phyloP scores from a whole-genome alignment of 2,329 filamentous ascomycete species.

The Nothomitra cinnamomea region DNA sequence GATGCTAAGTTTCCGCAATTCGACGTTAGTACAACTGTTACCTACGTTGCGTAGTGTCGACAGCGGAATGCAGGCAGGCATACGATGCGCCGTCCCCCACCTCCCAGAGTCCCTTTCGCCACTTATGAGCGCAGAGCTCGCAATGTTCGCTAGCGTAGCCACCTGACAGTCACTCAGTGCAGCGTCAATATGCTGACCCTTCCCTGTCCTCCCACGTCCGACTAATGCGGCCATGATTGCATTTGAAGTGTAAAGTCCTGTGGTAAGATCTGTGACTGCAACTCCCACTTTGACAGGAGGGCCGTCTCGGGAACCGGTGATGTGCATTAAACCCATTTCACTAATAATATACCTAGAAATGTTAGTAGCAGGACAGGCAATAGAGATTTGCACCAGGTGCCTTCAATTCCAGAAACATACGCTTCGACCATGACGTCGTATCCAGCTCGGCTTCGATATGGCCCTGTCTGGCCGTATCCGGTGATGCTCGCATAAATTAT shows the following conservation, averaged over 20 bases:
- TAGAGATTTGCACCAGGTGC: not conserved
- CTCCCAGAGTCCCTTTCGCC: slow-evolving; percentile 74
- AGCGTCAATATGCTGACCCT: slow-evolving; percentile 84
- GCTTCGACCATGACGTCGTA: slow-evolving; percentile 99
- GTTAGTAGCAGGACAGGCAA: slow-evolving; percentile 5
- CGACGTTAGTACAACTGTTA: no score
- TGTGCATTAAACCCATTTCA: slow-evolving; percentile 96
- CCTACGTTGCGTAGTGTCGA: not conserved
- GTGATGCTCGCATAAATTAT: slow-evolving; percentile 95
- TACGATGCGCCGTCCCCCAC: slow-evolving; percentile 94
- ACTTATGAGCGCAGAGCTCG: slow-evolving; percentile 77
- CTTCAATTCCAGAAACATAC: slow-evolving; percentile 15
- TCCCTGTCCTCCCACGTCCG: slow-evolving; percentile 53
- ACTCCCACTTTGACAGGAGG: slow-evolving; percentile 95
- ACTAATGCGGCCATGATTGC: slow-evolving; percentile 87
- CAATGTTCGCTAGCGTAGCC: slow-evolving; percentile 86
- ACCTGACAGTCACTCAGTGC: slow-evolving; percentile 88
- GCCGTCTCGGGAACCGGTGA: slow-evolving; percentile 75
- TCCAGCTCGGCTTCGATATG: slow-evolving; percentile 70
- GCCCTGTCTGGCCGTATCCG: slow-evolving; percentile 89
- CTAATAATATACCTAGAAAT: slow-evolving; percentile 13
- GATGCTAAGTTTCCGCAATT: slow-evolving; percentile 40
- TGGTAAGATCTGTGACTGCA: slow-evolving; percentile 89
- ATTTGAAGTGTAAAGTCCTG: slow-evolving; percentile 87
- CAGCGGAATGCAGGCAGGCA: slow-evolving; percentile 15